Percentiles rank a stretch among this genome's conserved stretches.
These are phyloP conservation scores for Coriolopsis trogii DNA, from an alignment of 1,284 basidiomycete species.

Conservation along the genomic window DNA sequence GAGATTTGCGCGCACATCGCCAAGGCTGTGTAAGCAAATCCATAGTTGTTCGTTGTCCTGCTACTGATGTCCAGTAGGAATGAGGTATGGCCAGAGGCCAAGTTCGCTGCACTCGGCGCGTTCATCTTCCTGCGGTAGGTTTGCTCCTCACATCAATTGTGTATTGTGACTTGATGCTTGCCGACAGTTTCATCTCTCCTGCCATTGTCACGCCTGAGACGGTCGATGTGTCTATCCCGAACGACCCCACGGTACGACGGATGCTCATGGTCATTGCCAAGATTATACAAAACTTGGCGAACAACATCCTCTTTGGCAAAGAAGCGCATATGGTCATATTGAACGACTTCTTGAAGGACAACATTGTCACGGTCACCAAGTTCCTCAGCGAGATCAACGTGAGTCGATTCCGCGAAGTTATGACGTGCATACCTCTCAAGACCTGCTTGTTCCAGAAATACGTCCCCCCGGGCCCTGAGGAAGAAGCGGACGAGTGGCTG, in stretches of 20 bases:
- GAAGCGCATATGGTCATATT: slow-evolving; percentile 84
- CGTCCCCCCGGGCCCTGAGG: slow-evolving; percentile 47
- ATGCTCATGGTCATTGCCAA: slow-evolving; percentile 88
- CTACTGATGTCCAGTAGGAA: slow-evolving; percentile 38
- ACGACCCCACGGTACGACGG: slow-evolving; percentile 62
- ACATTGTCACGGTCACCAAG: slow-evolving; percentile 80
- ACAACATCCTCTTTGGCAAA: slow-evolving; percentile 91
- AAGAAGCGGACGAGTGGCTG: slow-evolving; percentile 71
- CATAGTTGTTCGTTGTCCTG: slow-evolving; percentile 20
- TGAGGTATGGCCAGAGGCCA: slow-evolving; percentile 80
- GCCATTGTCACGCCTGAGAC: slow-evolving; percentile 86
- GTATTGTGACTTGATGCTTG: neutral
- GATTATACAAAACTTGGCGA: slow-evolving; percentile 90
- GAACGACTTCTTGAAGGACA: slow-evolving; percentile 77
- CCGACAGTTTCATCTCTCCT: slow-evolving; percentile 76
- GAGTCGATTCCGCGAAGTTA: slow-evolving; percentile 29
- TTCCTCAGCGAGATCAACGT: slow-evolving; percentile 85
- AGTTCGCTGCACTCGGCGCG: slow-evolving; percentile 86
- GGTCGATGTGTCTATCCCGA: slow-evolving; percentile 81
- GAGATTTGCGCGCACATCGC: slow-evolving; percentile 88
- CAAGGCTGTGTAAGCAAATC: slow-evolving; percentile 80
- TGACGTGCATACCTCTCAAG: neutral
- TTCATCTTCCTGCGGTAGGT: slow-evolving; percentile 86
- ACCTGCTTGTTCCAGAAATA: slow-evolving; percentile 57
- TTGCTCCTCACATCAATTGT: neutral